phyloP scores from a whole-genome alignment of 1,284 basidiomycete genomes.

The Ganoderma lingzhi region DNA sequence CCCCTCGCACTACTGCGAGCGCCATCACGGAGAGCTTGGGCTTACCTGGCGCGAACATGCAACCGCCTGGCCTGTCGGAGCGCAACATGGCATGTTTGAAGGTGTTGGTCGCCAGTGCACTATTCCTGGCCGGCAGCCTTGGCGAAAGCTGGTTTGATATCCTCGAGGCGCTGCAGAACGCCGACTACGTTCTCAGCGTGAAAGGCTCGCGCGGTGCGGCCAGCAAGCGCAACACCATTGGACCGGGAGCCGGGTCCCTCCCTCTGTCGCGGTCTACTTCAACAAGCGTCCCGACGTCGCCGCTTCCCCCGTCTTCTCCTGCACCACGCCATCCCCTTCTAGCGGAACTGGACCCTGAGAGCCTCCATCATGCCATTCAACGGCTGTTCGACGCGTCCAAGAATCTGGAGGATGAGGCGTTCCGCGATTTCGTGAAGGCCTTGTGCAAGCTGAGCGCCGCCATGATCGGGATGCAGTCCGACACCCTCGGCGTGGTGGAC shows the following conservation, averaged over 20 bases:
- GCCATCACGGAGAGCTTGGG: slow-evolving; percentile 81
- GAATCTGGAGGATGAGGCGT: slow-evolving; percentile 84
- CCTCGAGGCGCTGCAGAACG: slow-evolving; percentile 91
- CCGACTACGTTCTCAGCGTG: slow-evolving; percentile 85
- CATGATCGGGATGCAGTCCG: slow-evolving; percentile 87
- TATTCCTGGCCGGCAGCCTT: slow-evolving; percentile 86
- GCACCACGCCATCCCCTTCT: slow-evolving; percentile 63
- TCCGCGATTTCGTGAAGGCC: slow-evolving; percentile 83
- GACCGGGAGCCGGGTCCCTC: slow-evolving; percentile 40
- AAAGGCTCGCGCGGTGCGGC: slow-evolving; percentile 50
- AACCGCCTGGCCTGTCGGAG: slow-evolving; percentile 82
- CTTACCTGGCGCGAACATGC: slow-evolving; percentile 33
- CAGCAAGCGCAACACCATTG: slow-evolving; percentile 48
- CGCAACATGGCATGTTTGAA: slow-evolving; percentile 93
- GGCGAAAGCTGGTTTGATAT: slow-evolving; percentile 92
- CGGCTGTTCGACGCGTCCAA: slow-evolving; percentile 86
- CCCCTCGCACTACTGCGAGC: slow-evolving; percentile 63
- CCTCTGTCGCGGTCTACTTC: slow-evolving; percentile 39
- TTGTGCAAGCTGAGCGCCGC: slow-evolving; percentile 87
- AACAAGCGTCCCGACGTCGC: slow-evolving; percentile 17
- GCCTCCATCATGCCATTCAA: slow-evolving; percentile 76
- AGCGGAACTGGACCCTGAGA: slow-evolving; percentile 80
- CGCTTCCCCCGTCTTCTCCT: slow-evolving; percentile 17
- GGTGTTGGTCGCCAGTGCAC: slow-evolving; percentile 79
- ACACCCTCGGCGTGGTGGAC: slow-evolving; percentile 43